A percentile compares a stretch with the other conserved stretches of the same genome.
Conservation (phyloP, 2,329 filamentous ascomycete genomes). For the Alternaria atra region DNA sequence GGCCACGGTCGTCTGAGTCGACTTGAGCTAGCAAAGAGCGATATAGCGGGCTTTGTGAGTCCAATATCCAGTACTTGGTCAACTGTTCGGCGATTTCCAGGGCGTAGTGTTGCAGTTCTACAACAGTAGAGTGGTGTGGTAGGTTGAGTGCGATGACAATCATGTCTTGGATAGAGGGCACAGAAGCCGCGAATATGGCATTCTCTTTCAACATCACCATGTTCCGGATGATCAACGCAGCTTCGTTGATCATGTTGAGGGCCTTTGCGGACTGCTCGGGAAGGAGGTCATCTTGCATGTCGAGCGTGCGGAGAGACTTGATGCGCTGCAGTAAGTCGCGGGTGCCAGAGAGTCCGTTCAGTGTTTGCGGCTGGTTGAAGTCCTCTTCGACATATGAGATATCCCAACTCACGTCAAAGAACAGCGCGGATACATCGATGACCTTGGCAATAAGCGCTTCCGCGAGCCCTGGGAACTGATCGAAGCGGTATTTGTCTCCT, state of each 20-base stretch:
- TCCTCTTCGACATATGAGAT: constrained; percentile 72
- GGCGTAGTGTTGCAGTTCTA: constrained; percentile 89
- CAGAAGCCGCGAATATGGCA: constrained; percentile 78
- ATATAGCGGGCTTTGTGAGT: constrained; percentile 80
- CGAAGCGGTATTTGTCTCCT: constrained; percentile 95
- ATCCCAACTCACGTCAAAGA: constrained; percentile 84
- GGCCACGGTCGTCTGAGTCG: constrained; percentile 74
- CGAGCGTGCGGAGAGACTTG: constrained; percentile 63
- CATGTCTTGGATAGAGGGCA: constrained; percentile 79
- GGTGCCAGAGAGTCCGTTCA: constrained; percentile 74
- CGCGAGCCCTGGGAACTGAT: constrained; percentile 86
- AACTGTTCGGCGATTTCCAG: constrained; percentile 92
- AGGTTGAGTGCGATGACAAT: constrained; percentile 83
- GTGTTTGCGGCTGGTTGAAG: constrained; percentile 56
- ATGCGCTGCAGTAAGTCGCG: constrained; percentile 78
- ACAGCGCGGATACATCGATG: constrained; percentile 78
- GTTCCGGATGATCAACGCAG: constrained; percentile 87
- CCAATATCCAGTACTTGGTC: constrained; percentile 79
- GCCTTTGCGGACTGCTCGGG: constrained; percentile 74
- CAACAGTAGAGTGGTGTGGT: constrained; percentile 73
- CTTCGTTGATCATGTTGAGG: constrained; percentile 82
- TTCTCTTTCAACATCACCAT: constrained; percentile 96
- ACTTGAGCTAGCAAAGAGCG: constrained; percentile 69
- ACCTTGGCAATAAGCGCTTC: constrained; percentile 89
- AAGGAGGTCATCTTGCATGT: constrained; percentile 74